Conservation (phyloP, 371 early-diverging fungal species). For the Furculomyces boomerangus region DNA sequence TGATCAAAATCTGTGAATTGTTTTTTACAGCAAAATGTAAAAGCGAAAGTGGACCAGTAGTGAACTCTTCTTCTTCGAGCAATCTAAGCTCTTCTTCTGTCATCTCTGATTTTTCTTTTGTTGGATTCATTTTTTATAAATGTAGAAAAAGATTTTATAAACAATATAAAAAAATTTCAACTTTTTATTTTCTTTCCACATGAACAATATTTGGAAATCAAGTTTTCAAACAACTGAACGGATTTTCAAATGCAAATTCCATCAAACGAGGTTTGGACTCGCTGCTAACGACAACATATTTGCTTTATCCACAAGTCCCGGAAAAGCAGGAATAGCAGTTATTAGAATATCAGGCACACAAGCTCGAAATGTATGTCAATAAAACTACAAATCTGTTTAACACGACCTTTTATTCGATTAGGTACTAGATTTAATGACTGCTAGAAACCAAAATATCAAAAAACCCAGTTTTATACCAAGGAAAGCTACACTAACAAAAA, state of each 20-base stretch:
- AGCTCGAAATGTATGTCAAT: conserved; percentile 7
- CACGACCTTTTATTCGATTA: too few relatives aligned
- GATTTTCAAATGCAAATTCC: too few relatives aligned
- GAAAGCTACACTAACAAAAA: conserved; percentile 2
- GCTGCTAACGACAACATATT: conserved; percentile 46
- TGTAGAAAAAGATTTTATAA: background rate
- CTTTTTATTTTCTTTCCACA: background rate
- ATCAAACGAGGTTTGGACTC: too few relatives aligned
- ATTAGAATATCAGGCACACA: conserved; percentile 50
- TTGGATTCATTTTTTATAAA: background rate
- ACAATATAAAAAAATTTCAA: background rate
- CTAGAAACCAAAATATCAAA: conserved; percentile 22
- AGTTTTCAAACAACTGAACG: too few relatives aligned
- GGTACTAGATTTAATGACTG: background rate
- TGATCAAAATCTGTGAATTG: conserved; percentile 88
- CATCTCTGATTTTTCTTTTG: conserved; percentile 22
- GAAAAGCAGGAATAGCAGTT: conserved; percentile 65
- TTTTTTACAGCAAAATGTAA: conserved; percentile 88
- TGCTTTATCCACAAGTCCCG: conserved; percentile 55
- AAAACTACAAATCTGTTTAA: background rate
- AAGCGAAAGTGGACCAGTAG: conserved; percentile 90
- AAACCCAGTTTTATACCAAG: conserved; percentile 12
- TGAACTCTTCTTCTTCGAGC: conserved; percentile 89
- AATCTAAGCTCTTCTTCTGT: conserved; percentile 81
- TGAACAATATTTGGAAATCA: background rate